Conservation (phyloP, 2,329 filamentous ascomycete genomes). For the Achaetomium macrosporum region DNA sequence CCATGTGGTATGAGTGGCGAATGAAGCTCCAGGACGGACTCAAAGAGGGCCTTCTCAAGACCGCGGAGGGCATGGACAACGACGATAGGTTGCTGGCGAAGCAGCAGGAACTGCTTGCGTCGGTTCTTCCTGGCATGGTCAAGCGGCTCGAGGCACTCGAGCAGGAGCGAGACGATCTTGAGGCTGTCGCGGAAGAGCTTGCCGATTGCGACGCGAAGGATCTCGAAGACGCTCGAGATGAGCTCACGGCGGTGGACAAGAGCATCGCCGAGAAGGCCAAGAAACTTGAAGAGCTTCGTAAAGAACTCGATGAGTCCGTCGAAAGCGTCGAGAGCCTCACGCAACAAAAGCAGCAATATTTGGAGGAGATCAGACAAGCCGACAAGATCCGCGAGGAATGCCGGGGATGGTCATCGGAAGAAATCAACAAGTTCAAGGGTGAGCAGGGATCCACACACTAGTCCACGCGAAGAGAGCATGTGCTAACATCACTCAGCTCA, state of each 20-base stretch:
- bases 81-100: slow-evolving; percentile 63
- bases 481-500: slow-evolving; percentile 43
- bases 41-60: slow-evolving; percentile 71
- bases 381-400: slow-evolving; percentile 82
- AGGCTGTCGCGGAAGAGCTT: slow-evolving; percentile 66
- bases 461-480: no score
- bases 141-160: slow-evolving; percentile 57
- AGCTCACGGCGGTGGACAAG: slow-evolving; percentile 57
- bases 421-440: slow-evolving; percentile 77
- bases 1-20: slow-evolving; percentile 97
- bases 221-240: slow-evolving; percentile 64
- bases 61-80: slow-evolving; percentile 66
- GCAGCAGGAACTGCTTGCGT: slow-evolving; percentile 63
- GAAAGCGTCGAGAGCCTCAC: slow-evolving; percentile 55
- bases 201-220: slow-evolving; percentile 77
- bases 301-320: slow-evolving; percentile 63
- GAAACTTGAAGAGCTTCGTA: slow-evolving; percentile 60
- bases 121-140: slow-evolving; percentile 59
- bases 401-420: slow-evolving; percentile 78
- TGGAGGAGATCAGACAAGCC: slow-evolving; percentile 72
- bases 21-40: slow-evolving; percentile 79
- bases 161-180: slow-evolving; percentile 60
- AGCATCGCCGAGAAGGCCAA: slow-evolving; percentile 65
- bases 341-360: slow-evolving; percentile 61
- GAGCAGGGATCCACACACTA: slow-evolving; percentile 27